Evolutionary conservation across 768 basidiomycete genomes (phyloP).

Genomic region (Sarcodon aspratus): DNA sequence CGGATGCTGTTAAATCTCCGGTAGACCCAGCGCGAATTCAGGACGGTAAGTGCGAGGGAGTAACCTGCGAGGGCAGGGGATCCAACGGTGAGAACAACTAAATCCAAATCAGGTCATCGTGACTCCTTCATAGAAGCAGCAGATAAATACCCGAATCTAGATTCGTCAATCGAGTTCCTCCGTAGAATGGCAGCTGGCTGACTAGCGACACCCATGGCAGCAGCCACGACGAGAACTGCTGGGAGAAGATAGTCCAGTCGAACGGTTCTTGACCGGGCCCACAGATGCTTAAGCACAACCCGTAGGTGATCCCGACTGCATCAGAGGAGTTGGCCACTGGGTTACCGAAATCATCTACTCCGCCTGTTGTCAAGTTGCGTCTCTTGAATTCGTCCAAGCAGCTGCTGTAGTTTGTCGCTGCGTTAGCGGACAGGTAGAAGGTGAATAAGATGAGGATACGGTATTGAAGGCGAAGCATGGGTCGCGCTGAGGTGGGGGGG

Average conservation of each 20-base stretch:
- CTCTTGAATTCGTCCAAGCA: background rate
- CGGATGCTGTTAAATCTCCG: slow-evolving; percentile 17
- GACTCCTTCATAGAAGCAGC: background rate
- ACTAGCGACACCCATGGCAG: slow-evolving; percentile 37
- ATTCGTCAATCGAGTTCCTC: slow-evolving; percentile 26
- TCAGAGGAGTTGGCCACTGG: background rate
- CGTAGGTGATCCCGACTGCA: background rate
- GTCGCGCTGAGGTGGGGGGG: no score
- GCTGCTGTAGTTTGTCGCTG: background rate
- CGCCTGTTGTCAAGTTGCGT: background rate
- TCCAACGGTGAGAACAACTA: slow-evolving; percentile 29
- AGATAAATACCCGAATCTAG: slow-evolving; percentile 17
- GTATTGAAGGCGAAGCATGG: no score
- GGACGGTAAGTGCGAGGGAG: slow-evolving; percentile 29
- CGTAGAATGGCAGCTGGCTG: slow-evolving; percentile 37
- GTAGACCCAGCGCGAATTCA: slow-evolving; percentile 32
- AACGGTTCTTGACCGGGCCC: background rate
- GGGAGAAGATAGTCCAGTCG: slow-evolving; percentile 4
- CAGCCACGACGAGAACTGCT: slow-evolving; percentile 32
- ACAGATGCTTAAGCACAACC: background rate
- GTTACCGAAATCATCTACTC: background rate
- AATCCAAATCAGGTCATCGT: slow-evolving; percentile 21
- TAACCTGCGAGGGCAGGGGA: slow-evolving; percentile 34
- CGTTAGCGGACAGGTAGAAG: background rate
- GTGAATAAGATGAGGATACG: background rate